Evolutionary conservation across 257 asterid species (phyloP), one percentile per base, ranked within the genome.

Genomic region (Salvia rosmarinus): DNA sequence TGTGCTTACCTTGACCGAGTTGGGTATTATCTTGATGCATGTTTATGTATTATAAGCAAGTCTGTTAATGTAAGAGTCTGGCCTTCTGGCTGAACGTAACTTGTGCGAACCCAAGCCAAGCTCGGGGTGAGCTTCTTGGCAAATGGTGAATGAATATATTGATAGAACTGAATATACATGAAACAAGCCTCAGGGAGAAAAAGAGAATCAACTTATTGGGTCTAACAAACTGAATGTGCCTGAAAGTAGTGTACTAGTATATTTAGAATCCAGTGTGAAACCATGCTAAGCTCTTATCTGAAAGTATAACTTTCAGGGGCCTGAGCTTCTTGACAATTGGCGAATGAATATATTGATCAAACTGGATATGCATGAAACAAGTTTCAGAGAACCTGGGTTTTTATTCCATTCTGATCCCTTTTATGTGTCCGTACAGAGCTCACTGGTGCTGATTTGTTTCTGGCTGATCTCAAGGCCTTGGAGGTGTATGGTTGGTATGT

Each of bases 381-480:
- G 47, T 37, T 61, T 60, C 28, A 8, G 10, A 28, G 28, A n/a
- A 9, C 46, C 30, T 16, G 21, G 47, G 67, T 1, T 19, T 10
- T 39, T 34, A 68, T 73, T 55, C 10, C 16, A 74, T 39, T 6
- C 28, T 70, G 68, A 66, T 46, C 28, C 4, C 55, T 80, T 56
- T 49, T 67, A 39, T 77, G 16, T 62, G 77, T 69, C 64, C 72
- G 59, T 14, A 39, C 88, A 94, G 99, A 84, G 78, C 96, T 91
- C 70, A 86, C 89, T 74, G 97, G 96, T 42, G 62, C 82, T 69
- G 97, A 91, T 78, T 82, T 94, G 79, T 75, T 94, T 67, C 19
- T 89, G 76, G 92, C 99, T 78, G 99, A 94, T 85, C 72, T 91
- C 72, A 83, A 81, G 68, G 97, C 96, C 66, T 70, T 89, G 81